Conservation (phyloP, 768 basidiomycete genomes). For the Mycena vitilis region DNA sequence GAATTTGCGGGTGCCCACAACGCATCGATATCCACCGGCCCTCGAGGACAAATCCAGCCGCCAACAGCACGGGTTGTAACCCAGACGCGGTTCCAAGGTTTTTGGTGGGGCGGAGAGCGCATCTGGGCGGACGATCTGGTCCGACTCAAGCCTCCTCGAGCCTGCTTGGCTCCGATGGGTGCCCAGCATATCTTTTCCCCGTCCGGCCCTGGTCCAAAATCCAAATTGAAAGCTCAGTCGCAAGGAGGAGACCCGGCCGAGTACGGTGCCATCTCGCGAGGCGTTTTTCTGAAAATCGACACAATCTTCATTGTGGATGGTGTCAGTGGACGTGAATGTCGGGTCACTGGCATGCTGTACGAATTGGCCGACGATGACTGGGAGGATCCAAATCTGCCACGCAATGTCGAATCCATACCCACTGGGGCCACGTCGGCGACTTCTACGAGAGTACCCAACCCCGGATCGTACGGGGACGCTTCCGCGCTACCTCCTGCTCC, state of each 20-base stretch:
- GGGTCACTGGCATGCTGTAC: slow-evolving; percentile 80
- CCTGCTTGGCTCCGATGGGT: slow-evolving; percentile 75
- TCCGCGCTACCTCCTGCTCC: slow-evolving; percentile 72
- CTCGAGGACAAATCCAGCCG: slow-evolving; percentile 26
- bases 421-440: slow-evolving; percentile 6
- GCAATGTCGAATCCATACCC: slow-evolving; percentile 12
- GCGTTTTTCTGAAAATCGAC: slow-evolving; percentile 79
- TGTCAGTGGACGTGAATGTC: slow-evolving; percentile 63
- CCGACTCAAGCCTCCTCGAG: slow-evolving; percentile 76
- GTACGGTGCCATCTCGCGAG: slow-evolving; percentile 68
- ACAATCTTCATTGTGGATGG: slow-evolving; percentile 72
- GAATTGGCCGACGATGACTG: slow-evolving; percentile 84
- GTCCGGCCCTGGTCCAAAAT: slow-evolving; percentile 64
- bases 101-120: slow-evolving; percentile 92
- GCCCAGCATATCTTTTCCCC: slow-evolving; percentile 69
- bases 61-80: slow-evolving; percentile 45
- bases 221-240: slow-evolving; percentile 40
- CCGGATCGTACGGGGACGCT: slow-evolving; percentile 17
- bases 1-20: slow-evolving; percentile 60
- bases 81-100: slow-evolving; percentile 77
- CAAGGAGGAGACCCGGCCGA: slow-evolving; percentile 42
- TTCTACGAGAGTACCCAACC: not conserved
- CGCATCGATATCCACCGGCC: slow-evolving; percentile 40
- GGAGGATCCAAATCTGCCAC: slow-evolving; percentile 53
- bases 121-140: slow-evolving; percentile 91